phyloP scores from a whole-genome alignment of 192 early-diverging fungal species.

The Obelidium mucronatum region DNA sequence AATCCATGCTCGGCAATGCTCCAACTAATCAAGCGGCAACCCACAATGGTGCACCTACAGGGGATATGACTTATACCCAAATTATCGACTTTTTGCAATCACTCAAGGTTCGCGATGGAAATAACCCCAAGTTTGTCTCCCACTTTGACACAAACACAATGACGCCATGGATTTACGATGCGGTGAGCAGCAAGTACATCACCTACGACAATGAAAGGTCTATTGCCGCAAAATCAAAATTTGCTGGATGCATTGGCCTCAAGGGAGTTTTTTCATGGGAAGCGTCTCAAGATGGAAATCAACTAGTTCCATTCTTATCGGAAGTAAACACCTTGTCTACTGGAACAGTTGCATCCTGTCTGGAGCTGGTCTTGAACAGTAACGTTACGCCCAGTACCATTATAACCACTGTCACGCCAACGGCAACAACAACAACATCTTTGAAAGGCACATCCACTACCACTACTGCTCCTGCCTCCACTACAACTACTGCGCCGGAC shows the following conservation, averaged over 20 bases:
- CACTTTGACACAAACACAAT: slow-evolving; percentile 66
- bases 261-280: background rate
- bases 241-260: slow-evolving; percentile 60
- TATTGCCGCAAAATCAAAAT: slow-evolving; percentile 63
- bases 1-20: background rate
- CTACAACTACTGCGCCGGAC: too few relatives aligned
- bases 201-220: slow-evolving; percentile 75
- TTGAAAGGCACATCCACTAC: too few relatives aligned
- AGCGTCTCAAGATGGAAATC: background rate
- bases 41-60: background rate
- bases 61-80: background rate
- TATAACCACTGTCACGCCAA: too few relatives aligned
- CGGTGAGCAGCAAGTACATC: slow-evolving; percentile 61
- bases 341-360: too few relatives aligned
- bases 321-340: too few relatives aligned
- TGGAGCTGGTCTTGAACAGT: too few relatives aligned
- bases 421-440: too few relatives aligned
- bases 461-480: too few relatives aligned
- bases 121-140: slow-evolving; percentile 64
- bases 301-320: background rate
- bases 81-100: background rate
- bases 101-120: too few relatives aligned
- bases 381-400: too few relatives aligned
- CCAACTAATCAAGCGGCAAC: background rate
- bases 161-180: slow-evolving; percentile 80